phyloP scores from a whole-genome alignment of 2,329 filamentous ascomycete genomes.

The Mycosphaerelloides madeirae region DNA sequence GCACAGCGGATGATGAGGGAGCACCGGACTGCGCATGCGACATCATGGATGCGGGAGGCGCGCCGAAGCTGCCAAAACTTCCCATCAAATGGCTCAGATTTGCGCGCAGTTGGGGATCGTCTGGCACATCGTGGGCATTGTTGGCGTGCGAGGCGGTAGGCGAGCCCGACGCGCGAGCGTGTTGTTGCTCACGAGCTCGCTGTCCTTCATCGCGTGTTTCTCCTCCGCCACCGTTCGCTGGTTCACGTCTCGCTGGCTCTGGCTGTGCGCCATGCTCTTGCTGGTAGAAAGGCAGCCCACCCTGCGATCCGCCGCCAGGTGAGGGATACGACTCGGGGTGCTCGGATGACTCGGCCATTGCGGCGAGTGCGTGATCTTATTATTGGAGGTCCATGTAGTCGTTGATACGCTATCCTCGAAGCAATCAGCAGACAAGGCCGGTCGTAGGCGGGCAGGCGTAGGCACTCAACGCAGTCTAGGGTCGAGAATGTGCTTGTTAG shows the following conservation, averaged over 20 bases:
- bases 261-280: conserved; percentile 1
- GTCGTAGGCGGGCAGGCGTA: too few relatives aligned
- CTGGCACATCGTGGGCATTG: conserved; percentile 5
- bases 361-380: background rate
- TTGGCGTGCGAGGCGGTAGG: background rate
- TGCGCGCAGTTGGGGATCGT: conserved; percentile 12
- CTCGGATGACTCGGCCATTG: conserved; percentile 2
- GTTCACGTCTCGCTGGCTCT: conserved; percentile 1
- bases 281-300: conserved; percentile 11
- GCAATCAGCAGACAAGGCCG: too few relatives aligned
- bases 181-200: background rate
- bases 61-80: conserved; percentile 16
- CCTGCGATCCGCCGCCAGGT: background rate
- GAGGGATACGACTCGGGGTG: conserved; percentile 7
- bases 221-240: background rate
- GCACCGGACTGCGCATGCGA: conserved; percentile 1
- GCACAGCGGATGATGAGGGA: conserved; percentile 7
- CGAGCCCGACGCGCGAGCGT: too few relatives aligned
- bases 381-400: too few relatives aligned
- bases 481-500: too few relatives aligned
- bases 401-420: too few relatives aligned
- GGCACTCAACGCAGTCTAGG: too few relatives aligned
- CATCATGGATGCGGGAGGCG: conserved; percentile 8
- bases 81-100: conserved; percentile 13
- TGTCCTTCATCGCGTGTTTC: background rate